Evolutionary conservation across 768 basidiomycete genomes (phyloP).

Genomic region (Austroboletus eburneus): DNA sequence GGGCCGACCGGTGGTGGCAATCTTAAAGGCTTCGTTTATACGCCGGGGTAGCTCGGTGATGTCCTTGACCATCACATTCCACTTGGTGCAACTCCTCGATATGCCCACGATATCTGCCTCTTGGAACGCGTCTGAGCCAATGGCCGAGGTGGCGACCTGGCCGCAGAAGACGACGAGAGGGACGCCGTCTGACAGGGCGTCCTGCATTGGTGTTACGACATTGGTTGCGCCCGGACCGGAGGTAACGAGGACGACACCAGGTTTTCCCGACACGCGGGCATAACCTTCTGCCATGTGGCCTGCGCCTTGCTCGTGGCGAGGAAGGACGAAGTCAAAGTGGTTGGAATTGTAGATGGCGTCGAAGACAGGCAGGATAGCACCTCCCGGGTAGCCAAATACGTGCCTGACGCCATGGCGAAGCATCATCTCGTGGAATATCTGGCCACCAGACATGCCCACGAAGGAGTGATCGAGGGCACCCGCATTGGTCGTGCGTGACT

Average conservation of each 20-base stretch:
- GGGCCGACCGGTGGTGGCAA: conserved; percentile 93
- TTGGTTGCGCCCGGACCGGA: conserved; percentile 98
- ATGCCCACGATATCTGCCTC: conserved; percentile 98
- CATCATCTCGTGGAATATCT: conserved; percentile 99
- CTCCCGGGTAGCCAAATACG: conserved; percentile 96
- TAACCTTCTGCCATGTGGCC: conserved; percentile 99
- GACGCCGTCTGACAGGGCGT: conserved; percentile 90
- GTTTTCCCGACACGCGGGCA: conserved; percentile 94
- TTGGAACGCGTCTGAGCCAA: conserved; percentile 99
- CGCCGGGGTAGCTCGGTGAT: conserved; percentile 90
- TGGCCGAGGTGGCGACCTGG: conserved; percentile 98
- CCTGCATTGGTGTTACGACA: conserved; percentile 97
- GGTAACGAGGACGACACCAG: conserved; percentile 96
- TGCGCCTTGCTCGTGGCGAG: conserved; percentile 96
- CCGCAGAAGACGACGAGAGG: conserved; percentile 95
- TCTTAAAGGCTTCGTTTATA: conserved; percentile 99
- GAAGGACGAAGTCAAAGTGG: conserved; percentile 93
- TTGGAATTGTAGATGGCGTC: conserved; percentile 97
- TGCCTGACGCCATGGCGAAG: conserved; percentile 93
- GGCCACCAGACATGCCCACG: conserved; percentile 89
- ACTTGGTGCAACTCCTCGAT: conserved; percentile 95
- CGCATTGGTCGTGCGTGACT: conserved; percentile 39
- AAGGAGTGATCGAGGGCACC: conserved; percentile 76
- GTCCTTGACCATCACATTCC: conserved; percentile 99
- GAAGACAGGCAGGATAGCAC: conserved; percentile 98